Evolutionary conservation across 345 rosid genomes (phyloP), one percentile per base, ranked within the genome.

Genomic region (Gossypium sturtianum): DNA sequence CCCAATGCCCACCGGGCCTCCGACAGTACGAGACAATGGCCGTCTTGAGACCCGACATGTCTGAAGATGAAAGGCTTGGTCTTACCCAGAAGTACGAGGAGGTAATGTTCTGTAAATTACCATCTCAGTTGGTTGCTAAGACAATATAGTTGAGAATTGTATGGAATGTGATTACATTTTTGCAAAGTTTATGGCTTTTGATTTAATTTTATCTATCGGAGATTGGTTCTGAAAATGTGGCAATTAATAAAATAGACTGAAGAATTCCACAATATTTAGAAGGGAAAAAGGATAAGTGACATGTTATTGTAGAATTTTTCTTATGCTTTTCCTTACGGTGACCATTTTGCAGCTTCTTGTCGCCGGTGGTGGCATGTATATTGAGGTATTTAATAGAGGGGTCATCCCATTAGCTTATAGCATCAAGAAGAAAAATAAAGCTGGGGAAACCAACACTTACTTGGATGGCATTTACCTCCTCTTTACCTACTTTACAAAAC

Each of bases 301-400:
- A 61, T 73, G 22, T 61, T 69, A 7, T 44, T 11, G 22, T 19
- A 34, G 57, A 1, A 19, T 45, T 38, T 22, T 20, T 71, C 27
- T 12, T 9, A 29, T 71, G 54, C 16, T 9, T 69, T 70, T 67
- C 74, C 56, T 57, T 63, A 45, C 73, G 23, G 66, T 57, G 27
- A 3, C 56, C 7, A 13, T 76, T 8, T 25, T 63, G 77, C 85
- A 95, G 99, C 74, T 95, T 83, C 98, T 95, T 73, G 94, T 95
- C 71, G 96, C 98, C n/a, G 98, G 94, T 5, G 99, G 99, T 9
- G 98, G 97, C 75, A 95, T 93, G 99, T 93, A 93, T 22, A 87
- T 91, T 1, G 99, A 95, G 83, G 96, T 93, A 38, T 93, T 92
- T 84, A 93, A 95, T 84, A 88, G 98, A 87, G 99, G 99, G 43